Base-by-base conservation (phyloP, 2,329 filamentous ascomycete species). In the Scytalidium sp. region DNA sequence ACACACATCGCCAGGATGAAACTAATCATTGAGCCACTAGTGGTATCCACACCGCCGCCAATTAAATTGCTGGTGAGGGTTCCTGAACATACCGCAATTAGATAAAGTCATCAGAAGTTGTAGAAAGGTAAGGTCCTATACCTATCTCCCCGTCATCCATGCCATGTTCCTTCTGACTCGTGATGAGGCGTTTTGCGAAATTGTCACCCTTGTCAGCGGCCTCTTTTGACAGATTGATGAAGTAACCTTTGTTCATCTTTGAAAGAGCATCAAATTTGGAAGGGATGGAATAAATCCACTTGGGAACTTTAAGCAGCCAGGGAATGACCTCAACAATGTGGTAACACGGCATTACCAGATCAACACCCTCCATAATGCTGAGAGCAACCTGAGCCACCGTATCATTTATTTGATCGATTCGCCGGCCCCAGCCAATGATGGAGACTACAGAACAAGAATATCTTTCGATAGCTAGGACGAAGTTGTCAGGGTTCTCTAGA, bases 1-100 rank as follows among this genome's bases (percentile, higher is more conserved):
- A 48, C 41, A 23, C 51, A 42, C 51, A 53, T 53, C 15, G 49
- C 50, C 15, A 52, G 23, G 17, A 52, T 23, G 41, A 43, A 52
- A 40, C 50, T 50, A 47, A 49, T 48, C 25, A 52, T 36, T 7
- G 32, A 36, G 15, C 32, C 32, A n/a, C 32, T 36, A 36, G 32
- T 36, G 13, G 32, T 36, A n/a, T 36, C 32, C 8, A 36, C 32
- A n/a, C 32, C 32, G 32, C 13, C 32, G 11, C 32, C 32, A 36
- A 36, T 36, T 4, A 36, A n/a, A 15, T 36, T 36, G 32, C 32
- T 36, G 4, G 32, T 36, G 15, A 36, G 32, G 7, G 32, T 36
- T 6, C 32, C n/a, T n/a, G n/a, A n/a, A n/a, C n/a, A n/a, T n/a
- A n/a, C n/a, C n/a, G n/a, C n/a, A n/a, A n/a, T n/a, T n/a, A n/a